phyloP scores from a whole-genome alignment of 768 basidiomycete genomes.

The Podaxis sp. region DNA sequence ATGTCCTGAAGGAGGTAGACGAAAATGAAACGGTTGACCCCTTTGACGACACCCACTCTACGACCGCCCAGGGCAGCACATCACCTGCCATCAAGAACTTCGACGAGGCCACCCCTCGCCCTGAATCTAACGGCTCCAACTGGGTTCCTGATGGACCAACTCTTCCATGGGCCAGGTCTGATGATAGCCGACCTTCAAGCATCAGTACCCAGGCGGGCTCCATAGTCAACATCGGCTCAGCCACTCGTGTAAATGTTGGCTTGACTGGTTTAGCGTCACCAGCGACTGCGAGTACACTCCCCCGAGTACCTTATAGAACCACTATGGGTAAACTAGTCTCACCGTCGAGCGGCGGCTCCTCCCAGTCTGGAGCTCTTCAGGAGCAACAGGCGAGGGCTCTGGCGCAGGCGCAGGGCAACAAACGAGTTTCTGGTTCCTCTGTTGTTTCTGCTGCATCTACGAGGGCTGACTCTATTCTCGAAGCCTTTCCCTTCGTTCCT shows the following conservation, averaged over 20 bases:
- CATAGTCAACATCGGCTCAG: conserved; percentile 55
- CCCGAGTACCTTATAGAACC: conserved; percentile 50
- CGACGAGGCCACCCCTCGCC: conserved; percentile 15
- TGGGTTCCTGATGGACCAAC: conserved; percentile 36
- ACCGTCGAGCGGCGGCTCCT: conserved; percentile 31
- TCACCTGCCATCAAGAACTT: conserved; percentile 35
- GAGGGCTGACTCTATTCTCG: conserved; percentile 78
- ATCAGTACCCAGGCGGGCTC: conserved; percentile 61
- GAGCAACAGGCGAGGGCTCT: conserved; percentile 66
- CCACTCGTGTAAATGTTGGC: conserved; percentile 65
- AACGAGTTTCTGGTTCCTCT: conserved; percentile 61
- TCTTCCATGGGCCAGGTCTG: conserved; percentile 36
- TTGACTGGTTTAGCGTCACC: conserved; percentile 32
- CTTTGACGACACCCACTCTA: conserved; percentile 58
- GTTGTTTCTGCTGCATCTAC: conserved; percentile 65
- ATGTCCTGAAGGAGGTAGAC: conserved; percentile 54
- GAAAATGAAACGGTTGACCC: conserved; percentile 52
- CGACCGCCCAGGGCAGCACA: conserved; percentile 30
- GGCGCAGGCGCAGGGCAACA: conserved; percentile 48
- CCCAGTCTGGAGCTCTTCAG: conserved; percentile 36
- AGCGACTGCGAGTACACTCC: conserved; percentile 27
- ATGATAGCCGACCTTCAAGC: conserved; percentile 53
- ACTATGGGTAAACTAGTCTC: conserved; percentile 61
- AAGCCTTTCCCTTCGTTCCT: conserved; percentile 86
- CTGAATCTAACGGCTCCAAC: conserved; percentile 26